phyloP scores from a whole-genome alignment of 2,329 filamentous ascomycete species.

The Fusarium sp. region DNA sequence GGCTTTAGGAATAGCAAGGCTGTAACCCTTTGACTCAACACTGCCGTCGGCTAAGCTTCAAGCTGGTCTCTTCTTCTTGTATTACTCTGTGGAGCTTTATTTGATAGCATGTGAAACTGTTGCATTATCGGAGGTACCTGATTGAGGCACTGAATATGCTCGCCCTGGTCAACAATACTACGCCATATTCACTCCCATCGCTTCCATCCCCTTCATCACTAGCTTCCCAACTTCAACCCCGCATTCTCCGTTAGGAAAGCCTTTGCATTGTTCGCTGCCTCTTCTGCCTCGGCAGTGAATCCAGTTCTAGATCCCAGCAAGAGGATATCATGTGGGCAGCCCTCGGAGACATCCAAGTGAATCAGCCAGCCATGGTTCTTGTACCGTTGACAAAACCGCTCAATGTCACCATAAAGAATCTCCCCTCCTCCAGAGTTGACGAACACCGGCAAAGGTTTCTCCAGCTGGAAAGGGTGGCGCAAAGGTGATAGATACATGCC shows the following conservation, averaged over 20 bases:
- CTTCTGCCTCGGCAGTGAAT: conserved; percentile 31
- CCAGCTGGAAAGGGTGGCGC: conserved; percentile 27
- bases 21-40: too few relatives aligned
- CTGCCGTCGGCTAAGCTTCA: too few relatives aligned
- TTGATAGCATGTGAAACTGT: too few relatives aligned
- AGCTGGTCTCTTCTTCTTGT: too few relatives aligned
- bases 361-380: conserved; percentile 28
- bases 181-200: not conserved
- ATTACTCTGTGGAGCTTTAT: too few relatives aligned
- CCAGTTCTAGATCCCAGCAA: conserved; percentile 26
- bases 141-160: too few relatives aligned
- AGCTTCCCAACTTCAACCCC: conserved; percentile 17
- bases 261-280: conserved; percentile 24
- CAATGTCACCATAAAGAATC: conserved; percentile 33
- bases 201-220: not conserved
- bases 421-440: conserved; percentile 31
- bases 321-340: conserved; percentile 35
- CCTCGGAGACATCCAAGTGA: conserved; percentile 24
- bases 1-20: too few relatives aligned
- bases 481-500: conserved; percentile 32
- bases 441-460: conserved; percentile 17
- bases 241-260: conserved; percentile 18
- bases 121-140: too few relatives aligned
- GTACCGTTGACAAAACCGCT: conserved; percentile 26
- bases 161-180: too few relatives aligned